These are phyloP conservation scores for Actinidia polygama DNA, from an alignment of 179 eudicot species.

Conservation along the genomic window DNA sequence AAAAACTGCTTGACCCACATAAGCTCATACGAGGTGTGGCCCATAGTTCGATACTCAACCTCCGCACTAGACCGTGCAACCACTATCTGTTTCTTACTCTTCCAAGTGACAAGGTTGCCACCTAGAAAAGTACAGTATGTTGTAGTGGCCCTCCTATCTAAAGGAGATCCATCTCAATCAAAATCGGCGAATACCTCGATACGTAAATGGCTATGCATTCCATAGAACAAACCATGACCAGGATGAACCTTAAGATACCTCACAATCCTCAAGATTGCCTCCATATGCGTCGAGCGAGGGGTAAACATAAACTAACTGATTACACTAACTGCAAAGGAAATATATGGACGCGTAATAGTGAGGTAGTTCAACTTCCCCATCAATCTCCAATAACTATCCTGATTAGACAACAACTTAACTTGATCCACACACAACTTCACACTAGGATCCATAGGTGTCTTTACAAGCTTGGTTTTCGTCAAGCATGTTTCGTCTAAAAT, in stretches of 20 bases:
- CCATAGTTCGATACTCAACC: background rate
- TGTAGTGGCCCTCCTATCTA: too few relatives aligned
- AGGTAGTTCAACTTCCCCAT: background rate
- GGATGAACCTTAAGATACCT: background rate
- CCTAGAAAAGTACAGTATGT: background rate
- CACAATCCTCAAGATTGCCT: background rate
- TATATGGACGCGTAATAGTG: background rate
- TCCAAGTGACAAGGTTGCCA: conserved; percentile 1
- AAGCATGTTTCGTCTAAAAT: background rate
- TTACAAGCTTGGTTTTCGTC: background rate
- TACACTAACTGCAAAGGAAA: background rate
- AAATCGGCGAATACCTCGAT: too few relatives aligned
- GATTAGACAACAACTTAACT: background rate
- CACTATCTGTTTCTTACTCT: background rate
- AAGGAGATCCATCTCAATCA: too few relatives aligned
- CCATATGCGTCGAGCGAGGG: background rate
- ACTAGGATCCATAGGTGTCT: background rate
- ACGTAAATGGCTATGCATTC: background rate
- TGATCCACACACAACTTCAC: background rate
- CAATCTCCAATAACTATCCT: background rate
- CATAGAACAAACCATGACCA: background rate
- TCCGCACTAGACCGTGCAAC: background rate
- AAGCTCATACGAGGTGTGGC: background rate
- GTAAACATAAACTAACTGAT: background rate
- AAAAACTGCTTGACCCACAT: background rate